These are phyloP conservation scores for Cercospora citrullina DNA, from an alignment of 2,329 filamentous ascomycete genomes.

Conservation along the genomic window DNA sequence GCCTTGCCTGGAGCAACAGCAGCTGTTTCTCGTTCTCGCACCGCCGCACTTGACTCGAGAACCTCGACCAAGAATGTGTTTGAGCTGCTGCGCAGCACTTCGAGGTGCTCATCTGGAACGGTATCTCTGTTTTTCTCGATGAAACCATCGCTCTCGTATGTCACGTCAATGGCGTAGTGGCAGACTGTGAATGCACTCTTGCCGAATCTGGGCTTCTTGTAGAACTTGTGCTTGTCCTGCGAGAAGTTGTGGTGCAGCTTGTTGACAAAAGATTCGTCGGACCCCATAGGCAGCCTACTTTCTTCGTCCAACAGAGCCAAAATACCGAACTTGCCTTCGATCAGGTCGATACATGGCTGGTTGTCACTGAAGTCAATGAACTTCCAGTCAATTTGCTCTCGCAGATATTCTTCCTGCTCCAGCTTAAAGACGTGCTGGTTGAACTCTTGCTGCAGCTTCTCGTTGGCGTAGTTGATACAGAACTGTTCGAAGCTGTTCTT, in stretches of 20 bases:
- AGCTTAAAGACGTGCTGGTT: slow-evolving; percentile 99
- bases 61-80: slow-evolving; percentile 85
- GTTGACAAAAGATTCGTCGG: slow-evolving; percentile 92
- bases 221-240: slow-evolving; percentile 89
- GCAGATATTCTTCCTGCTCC: slow-evolving; percentile 95
- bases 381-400: slow-evolving; percentile 97
- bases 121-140: slow-evolving; percentile 99
- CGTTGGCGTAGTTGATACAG: slow-evolving; percentile 99
- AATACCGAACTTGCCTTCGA: slow-evolving; percentile 94
- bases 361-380: slow-evolving; percentile 99
- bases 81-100: slow-evolving; percentile 78
- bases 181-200: slow-evolving; percentile 98
- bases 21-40: slow-evolving; percentile 81
- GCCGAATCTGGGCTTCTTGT: slow-evolving; percentile 97
- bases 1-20: slow-evolving; percentile 65
- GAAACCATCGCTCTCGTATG: slow-evolving; percentile 97
- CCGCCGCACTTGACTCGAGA: slow-evolving; percentile 77
- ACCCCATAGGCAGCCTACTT: slow-evolving; percentile 93
- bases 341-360: slow-evolving; percentile 96
- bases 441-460: slow-evolving; percentile 98
- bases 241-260: slow-evolving; percentile 95
- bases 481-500: slow-evolving; percentile 99
- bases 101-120: slow-evolving; percentile 96
- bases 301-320: slow-evolving; percentile 93
- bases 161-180: slow-evolving; percentile 97